Evolutionary conservation across 2,329 filamentous ascomycete genomes (phyloP), one percentile per base, ranked within the genome.

Genomic region (Diaporthe citrichinensis): DNA sequence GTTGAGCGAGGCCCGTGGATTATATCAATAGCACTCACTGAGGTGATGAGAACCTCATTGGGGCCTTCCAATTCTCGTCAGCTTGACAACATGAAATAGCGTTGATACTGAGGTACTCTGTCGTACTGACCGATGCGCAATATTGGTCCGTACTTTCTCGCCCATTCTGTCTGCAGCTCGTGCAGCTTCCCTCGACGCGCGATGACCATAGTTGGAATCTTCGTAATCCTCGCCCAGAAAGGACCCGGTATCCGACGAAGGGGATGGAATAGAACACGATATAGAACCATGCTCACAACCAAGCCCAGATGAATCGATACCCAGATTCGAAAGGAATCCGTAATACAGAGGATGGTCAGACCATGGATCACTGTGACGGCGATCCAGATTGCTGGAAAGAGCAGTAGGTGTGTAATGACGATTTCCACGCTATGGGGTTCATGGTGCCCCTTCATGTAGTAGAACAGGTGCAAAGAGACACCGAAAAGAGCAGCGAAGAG

Each of bases 191-290:
- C 58, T 2, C 23, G 36, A n/a, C n/a, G 14, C 2, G 58, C 36
- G n/a, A 61, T 15, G 14, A 20, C 31, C 15, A 58, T 58, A 8
- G 10, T 41, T 41, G 58, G 34, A 25, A 61, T 41, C 36, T 61
- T 61, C 36, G 58, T 41, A 15, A 61, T n/a, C 12, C 23, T 61
- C 12, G 58, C 58, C 58, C 58, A 61, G 23, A 61, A 61, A 17
- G 58, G 58, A 14, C 58, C 58, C 12, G 58, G 58, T 4, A 61
- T 39, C 23, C 34, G 58, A 6, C 34, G 12, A 28, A 61, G 58
- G 17, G 58, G 58, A 17, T 61, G 58, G 34, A 61, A 61, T 14
- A 41, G 5, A 28, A 28, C 6, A n/a, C 58, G 58, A 41, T 61
- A 61, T 2, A 41, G 12, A 3, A 41, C 4, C 14, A 41, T 61